Percentiles rank a stretch among this genome's conserved stretches.
Evolutionary conservation across 2,329 filamentous ascomycete genomes (phyloP).

Genomic region (Penicillium brevicompactum): DNA sequence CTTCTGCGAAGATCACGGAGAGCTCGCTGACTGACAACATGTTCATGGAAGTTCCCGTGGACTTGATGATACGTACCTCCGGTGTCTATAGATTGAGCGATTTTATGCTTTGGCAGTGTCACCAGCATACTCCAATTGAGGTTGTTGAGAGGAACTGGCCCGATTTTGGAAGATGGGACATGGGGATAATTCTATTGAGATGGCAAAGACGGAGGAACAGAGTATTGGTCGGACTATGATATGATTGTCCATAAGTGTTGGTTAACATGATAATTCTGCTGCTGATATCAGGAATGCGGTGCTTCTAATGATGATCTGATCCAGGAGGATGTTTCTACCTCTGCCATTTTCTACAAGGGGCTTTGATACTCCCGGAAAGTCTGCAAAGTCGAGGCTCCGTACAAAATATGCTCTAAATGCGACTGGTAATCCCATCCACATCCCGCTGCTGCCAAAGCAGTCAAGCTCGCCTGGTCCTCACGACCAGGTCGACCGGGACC

Average conservation of each 20-base stretch:
- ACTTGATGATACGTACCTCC: background rate
- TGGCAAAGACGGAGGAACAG: background rate
- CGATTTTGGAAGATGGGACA: background rate
- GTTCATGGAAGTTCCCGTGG: background rate
- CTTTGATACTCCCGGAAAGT: background rate
- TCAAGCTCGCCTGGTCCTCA: conserved; percentile 53
- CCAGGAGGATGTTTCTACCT: background rate
- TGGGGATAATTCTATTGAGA: background rate
- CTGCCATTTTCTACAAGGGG: background rate
- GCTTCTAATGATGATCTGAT: background rate
- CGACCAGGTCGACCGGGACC: conserved; percentile 51
- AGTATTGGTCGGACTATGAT: background rate
- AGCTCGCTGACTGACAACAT: background rate
- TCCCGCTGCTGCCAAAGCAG: conserved; percentile 45
- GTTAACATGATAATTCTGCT: background rate
- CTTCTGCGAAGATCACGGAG: background rate
- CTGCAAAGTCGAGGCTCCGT: background rate
- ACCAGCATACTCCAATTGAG: background rate
- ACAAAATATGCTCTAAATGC: conserved; percentile 42
- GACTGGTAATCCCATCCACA: conserved; percentile 48
- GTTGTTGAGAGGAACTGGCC: conserved; percentile 1
- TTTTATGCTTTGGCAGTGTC: conserved; percentile 6
- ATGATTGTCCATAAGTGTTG: background rate
- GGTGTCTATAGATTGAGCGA: background rate
- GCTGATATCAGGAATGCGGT: background rate